Conservation (phyloP, 106 monocot genomes). For the Allium fistulosum region DNA sequence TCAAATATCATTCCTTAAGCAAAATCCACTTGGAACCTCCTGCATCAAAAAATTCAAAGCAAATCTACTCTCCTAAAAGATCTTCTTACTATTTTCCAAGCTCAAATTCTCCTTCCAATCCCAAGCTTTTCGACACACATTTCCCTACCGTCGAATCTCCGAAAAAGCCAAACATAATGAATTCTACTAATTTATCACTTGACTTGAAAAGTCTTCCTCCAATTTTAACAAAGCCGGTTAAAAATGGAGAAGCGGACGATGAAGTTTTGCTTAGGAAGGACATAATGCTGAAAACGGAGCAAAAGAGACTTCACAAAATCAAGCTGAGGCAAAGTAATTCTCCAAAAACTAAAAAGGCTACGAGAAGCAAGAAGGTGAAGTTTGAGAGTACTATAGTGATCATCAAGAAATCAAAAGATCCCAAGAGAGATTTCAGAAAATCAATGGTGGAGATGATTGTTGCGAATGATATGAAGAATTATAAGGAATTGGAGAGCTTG, state of each 20-base stretch:
- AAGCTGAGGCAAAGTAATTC: conserved; percentile 17
- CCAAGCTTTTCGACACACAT: conserved; percentile 27
- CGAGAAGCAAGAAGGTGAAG: background rate
- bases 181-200: background rate
- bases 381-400: conserved; percentile 63
- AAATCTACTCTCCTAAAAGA: conserved; percentile 18
- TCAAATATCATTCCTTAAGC: background rate
- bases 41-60: conserved; percentile 9
- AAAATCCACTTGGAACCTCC: background rate
- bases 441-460: conserved; percentile 25
- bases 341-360: conserved; percentile 20
- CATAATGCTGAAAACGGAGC: conserved; percentile 1
- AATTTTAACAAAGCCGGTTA: conserved; percentile 12
- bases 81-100: conserved; percentile 42
- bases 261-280: background rate
- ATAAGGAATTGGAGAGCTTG: conserved; percentile 18
- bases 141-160: conserved; percentile 8
- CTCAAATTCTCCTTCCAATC: conserved; percentile 14
- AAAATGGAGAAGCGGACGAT: background rate
- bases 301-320: background rate
- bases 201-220: background rate
- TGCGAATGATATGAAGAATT: conserved; percentile 5
- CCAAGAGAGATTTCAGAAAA: conserved; percentile 10
- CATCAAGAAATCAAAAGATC: conserved; percentile 43
- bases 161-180: background rate